Conservation (phyloP, 257 asterid genomes). For the Thymus quinquecostatus region DNA sequence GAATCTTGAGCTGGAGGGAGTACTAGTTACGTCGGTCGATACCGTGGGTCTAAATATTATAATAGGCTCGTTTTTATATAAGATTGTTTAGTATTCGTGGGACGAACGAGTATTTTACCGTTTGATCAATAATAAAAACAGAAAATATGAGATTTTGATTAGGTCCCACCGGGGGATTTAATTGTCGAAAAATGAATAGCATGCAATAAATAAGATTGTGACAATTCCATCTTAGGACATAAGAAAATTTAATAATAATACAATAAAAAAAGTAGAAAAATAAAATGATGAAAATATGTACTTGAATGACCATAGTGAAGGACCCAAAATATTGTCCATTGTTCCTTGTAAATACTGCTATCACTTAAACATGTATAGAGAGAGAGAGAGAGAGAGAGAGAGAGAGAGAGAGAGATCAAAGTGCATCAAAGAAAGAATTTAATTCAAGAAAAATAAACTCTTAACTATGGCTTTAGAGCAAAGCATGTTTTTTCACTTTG, state of each 20-base stretch:
- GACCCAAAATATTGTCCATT: conserved; percentile 13
- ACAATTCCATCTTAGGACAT: conserved; percentile 6
- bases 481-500: too few relatives aligned
- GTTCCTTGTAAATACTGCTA: too few relatives aligned
- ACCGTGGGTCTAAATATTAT: too few relatives aligned
- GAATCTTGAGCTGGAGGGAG: too few relatives aligned
- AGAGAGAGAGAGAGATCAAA: neutral
- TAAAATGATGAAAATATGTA: neutral
- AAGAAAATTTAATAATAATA: neutral
- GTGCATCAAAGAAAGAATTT: neutral
- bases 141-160: neutral
- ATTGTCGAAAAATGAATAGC: conserved; percentile 13
- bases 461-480: too few relatives aligned
- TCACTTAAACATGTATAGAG: neutral
- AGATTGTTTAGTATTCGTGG: too few relatives aligned
- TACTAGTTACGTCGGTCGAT: too few relatives aligned
- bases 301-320: conserved; percentile 1
- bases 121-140: conserved; percentile 11
- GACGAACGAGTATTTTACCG: too few relatives aligned
- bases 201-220: conserved; percentile 26
- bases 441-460: too few relatives aligned
- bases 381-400: too few relatives aligned
- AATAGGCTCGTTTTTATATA: too few relatives aligned
- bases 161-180: neutral
- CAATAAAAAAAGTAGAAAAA: neutral